Evolutionary conservation across 257 asterid species (phyloP), one percentile per base, ranked within the genome.

Genomic region (Anisodus acutangulus): DNA sequence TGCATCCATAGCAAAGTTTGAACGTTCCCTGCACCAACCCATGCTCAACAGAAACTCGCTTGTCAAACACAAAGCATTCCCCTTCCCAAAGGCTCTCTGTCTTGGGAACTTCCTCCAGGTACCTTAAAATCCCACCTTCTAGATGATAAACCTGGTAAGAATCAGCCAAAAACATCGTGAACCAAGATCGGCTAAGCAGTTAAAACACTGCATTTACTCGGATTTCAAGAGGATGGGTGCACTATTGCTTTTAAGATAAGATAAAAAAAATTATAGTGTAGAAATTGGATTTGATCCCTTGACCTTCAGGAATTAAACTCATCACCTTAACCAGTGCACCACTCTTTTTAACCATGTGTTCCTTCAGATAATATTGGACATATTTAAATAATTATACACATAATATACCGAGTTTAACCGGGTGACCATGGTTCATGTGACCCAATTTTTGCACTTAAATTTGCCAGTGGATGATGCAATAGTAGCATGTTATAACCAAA

Each of bases 1-100:
- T 97, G 91, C 99, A 97, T 51, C 98, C 98, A 55, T 93, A 95
- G 85, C 99, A 95, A 41, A 97, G 98, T 84, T 95, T 97, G 93
- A 92, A 91, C 0, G 92, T 91, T 62, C 99, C 99, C 69, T 88
- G 99, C 8, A 74, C 92, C 70, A 95, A 87, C 22, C 99, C 99
- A 78, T 93, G 99, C 85, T 95, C 99, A 9, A 97, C 99, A 0
- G 99, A 93, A 5, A 96, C 99, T 17, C 99, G 94, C 53, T 96
- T 94, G 85, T 96, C 99, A 83, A 96, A 96, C 82, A 94, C 99
- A 62, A 96, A 96, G 89, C 99, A 94, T 83, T 96, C 98, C 9
- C 98, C 98, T 69, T 95, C 97, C 99, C 99, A 97, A 0, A 95
- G 92, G 91, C 98, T 93, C 84, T 90, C 90, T 1, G 85, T 76